These are phyloP conservation scores for Knoxia roxburghii DNA, from an alignment of 257 asterid genomes.

Conservation along the genomic window DNA sequence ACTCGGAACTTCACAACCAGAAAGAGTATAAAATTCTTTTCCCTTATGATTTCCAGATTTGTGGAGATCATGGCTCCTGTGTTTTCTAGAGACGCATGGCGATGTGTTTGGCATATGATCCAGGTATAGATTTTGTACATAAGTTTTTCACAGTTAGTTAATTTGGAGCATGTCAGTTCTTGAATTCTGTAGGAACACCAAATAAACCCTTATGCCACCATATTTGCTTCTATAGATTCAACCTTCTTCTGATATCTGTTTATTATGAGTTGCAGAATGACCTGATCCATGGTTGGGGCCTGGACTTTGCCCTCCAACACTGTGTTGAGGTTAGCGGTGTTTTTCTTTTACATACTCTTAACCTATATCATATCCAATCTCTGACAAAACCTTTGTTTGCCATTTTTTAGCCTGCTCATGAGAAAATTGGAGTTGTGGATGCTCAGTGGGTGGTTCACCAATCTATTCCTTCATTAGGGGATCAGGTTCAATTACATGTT, in stretches of 20 bases:
- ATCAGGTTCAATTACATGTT: slow-evolving; percentile 35
- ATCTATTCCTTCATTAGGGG: slow-evolving; percentile 72
- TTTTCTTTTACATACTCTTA: too few species aligned
- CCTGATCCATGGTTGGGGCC: slow-evolving; percentile 96
- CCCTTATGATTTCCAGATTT: slow-evolving; percentile 42
- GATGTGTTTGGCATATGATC: slow-evolving; percentile 89
- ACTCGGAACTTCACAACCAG: neutral
- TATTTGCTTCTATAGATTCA: neutral
- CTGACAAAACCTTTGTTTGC: slow-evolving; percentile 3
- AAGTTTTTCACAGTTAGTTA: neutral
- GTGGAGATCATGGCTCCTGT: slow-evolving; percentile 97
- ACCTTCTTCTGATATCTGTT: neutral
- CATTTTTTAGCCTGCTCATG: slow-evolving; percentile 59
- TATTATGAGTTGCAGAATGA: slow-evolving; percentile 54
- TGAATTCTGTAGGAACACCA: neutral
- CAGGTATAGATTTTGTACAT: slow-evolving; percentile 43
- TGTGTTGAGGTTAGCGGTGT: slow-evolving; percentile 62
- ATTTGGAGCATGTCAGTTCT: neutral
- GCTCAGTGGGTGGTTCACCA: slow-evolving; percentile 86
- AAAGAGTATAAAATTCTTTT: neutral
- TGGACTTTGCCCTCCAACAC: slow-evolving; percentile 72
- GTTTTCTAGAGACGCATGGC: slow-evolving; percentile 92
- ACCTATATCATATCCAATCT: neutral
- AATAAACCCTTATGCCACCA: neutral
- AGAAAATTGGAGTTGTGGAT: slow-evolving; percentile 86